phyloP scores from a whole-genome alignment of 257 asterid genomes.

The Ophiorrhiza pumila region DNA sequence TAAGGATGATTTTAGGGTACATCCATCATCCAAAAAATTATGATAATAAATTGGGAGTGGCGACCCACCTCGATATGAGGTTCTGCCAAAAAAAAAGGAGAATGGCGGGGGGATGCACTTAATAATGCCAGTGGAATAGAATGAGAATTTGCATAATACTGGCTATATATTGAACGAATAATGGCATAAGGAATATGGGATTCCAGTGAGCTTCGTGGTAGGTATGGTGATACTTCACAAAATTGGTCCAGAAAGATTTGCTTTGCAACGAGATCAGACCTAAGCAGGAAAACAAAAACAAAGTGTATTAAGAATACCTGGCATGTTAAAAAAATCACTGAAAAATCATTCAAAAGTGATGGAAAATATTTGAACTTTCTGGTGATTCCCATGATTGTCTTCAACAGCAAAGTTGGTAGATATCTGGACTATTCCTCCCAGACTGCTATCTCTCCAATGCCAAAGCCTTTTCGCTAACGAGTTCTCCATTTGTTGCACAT shows the following conservation, averaged over 20 bases:
- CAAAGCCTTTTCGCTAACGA: background rate
- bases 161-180: conserved; percentile 86
- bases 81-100: too few relatives aligned
- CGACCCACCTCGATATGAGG: too few relatives aligned
- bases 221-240: conserved; percentile 76
- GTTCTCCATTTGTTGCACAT: background rate
- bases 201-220: conserved; percentile 85
- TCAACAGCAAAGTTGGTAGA: too few relatives aligned
- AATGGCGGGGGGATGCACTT: conserved; percentile 66
- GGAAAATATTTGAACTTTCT: too few relatives aligned
- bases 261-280: conserved; percentile 81
- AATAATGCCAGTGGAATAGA: conserved; percentile 48
- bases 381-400: background rate
- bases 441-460: background rate
- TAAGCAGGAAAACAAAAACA: conserved; percentile 25
- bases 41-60: too few relatives aligned
- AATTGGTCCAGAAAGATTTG: conserved; percentile 88
- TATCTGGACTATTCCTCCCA: background rate
- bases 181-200: conserved; percentile 73
- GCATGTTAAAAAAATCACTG: background rate
- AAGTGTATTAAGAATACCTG: background rate
- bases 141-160: conserved; percentile 64
- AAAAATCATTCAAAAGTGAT: background rate
- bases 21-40: too few relatives aligned
- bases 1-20: too few relatives aligned